Percentiles rank a stretch among this genome's conserved stretches.
Evolutionary conservation across 768 basidiomycete species (phyloP).

Genomic region (Boletales sp.): DNA sequence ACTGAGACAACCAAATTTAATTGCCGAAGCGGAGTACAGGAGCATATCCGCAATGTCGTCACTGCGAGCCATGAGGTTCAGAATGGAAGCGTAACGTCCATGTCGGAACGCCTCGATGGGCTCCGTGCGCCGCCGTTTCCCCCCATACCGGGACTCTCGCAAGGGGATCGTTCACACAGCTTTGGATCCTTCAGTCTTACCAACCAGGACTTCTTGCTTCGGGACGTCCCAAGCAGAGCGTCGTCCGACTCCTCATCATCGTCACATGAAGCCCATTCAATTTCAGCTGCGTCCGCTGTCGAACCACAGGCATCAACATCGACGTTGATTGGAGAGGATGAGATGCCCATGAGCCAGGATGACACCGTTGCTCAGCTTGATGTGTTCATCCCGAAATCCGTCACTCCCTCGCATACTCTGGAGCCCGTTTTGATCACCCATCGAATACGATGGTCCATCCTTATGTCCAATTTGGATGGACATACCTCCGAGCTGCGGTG

Average conservation of each 20-base stretch:
- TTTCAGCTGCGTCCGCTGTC: neutral
- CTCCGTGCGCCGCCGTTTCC: slow-evolving; percentile 1
- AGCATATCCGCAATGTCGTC: slow-evolving; percentile 57
- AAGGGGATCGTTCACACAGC: slow-evolving; percentile 14
- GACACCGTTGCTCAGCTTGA: slow-evolving; percentile 62
- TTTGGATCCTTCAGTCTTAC: slow-evolving; percentile 10
- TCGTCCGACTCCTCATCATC: slow-evolving; percentile 8
- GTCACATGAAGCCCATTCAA: slow-evolving; percentile 7
- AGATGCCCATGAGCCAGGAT: slow-evolving; percentile 26
- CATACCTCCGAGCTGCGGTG: slow-evolving; percentile 95
- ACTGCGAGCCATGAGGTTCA: slow-evolving; percentile 66
- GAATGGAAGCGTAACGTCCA: slow-evolving; percentile 49
- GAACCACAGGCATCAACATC: slow-evolving; percentile 8
- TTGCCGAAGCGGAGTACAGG: slow-evolving; percentile 51
- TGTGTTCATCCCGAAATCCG: slow-evolving; percentile 54
- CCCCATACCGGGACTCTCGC: slow-evolving; percentile 14
- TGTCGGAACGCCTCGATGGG: slow-evolving; percentile 14
- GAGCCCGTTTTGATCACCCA: slow-evolving; percentile 77
- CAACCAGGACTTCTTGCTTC: slow-evolving; percentile 11
- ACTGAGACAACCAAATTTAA: slow-evolving; percentile 71
- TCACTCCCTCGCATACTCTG: slow-evolving; percentile 68
- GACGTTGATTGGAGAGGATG: slow-evolving; percentile 8
- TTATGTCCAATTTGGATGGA: slow-evolving; percentile 82
- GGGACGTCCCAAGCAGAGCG: slow-evolving; percentile 11
- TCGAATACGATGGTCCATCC: slow-evolving; percentile 76